These are phyloP conservation scores for Hypomontagnella submonticulosa DNA, from an alignment of 495 filamentous ascomycete species.

Conservation along the genomic window DNA sequence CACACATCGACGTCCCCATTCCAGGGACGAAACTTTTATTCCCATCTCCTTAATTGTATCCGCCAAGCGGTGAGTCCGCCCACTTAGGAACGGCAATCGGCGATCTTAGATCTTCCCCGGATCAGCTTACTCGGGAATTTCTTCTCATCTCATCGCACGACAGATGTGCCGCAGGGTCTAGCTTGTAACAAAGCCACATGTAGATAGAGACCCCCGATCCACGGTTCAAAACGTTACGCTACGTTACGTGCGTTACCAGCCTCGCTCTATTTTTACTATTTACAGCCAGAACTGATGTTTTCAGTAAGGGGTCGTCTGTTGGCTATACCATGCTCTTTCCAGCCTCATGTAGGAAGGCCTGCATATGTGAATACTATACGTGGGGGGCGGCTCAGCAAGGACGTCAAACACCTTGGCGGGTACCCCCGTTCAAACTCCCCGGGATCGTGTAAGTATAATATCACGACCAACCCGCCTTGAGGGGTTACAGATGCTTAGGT, in stretches of 20 bases:
- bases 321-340: conserved; percentile 13
- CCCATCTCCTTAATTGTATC: conserved; percentile 27
- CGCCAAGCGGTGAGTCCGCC: conserved; percentile 13
- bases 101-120: conserved; percentile 28
- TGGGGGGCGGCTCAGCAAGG: conserved; percentile 30
- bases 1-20: conserved; percentile 15
- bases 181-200: neutral
- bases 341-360: no score
- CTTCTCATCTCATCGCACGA: neutral
- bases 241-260: conserved; percentile 18
- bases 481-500: conserved; percentile 6
- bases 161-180: neutral
- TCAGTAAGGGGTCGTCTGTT: conserved; percentile 8
- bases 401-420: conserved; percentile 29
- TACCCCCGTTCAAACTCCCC: conserved; percentile 7
- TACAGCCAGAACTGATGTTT: conserved; percentile 15
- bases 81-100: conserved; percentile 7
- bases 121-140: conserved; percentile 14
- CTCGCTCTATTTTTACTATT: conserved; percentile 4
- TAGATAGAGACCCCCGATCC: neutral
- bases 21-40: conserved; percentile 8
- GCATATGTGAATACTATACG: neutral
- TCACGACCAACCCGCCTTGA: conserved; percentile 9
- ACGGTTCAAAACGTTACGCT: conserved; percentile 3
- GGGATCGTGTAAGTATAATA: conserved; percentile 27